These are phyloP conservation scores for Boletus mariae DNA, from an alignment of 1,284 basidiomycete genomes.

Conservation along the genomic window DNA sequence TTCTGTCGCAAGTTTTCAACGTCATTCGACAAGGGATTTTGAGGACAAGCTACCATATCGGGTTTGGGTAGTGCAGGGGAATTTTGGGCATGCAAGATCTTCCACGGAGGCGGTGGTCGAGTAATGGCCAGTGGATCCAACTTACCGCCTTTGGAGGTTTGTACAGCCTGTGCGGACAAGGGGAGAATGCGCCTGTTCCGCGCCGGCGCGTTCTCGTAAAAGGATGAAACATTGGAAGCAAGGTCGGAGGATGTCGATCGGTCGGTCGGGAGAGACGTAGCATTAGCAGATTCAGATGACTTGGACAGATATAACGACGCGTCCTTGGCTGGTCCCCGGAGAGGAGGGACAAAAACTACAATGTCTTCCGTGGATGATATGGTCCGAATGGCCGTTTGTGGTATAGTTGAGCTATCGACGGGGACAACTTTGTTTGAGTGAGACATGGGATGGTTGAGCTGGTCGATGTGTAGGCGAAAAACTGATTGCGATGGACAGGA, in stretches of 20 bases:
- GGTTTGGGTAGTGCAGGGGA: not conserved
- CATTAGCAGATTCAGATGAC: not conserved
- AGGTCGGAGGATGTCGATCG: not conserved
- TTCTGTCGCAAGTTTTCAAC: not conserved
- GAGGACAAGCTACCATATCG: not conserved
- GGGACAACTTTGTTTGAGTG: slow-evolving; percentile 1
- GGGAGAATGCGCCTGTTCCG: slow-evolving; percentile 14
- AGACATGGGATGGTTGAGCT: slow-evolving; percentile 6
- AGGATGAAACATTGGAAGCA: slow-evolving; percentile 18
- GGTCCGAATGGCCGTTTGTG: slow-evolving; percentile 3
- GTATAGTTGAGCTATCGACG: not conserved
- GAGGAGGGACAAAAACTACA: slow-evolving; percentile 22
- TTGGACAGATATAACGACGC: not conserved
- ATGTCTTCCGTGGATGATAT: slow-evolving; percentile 12
- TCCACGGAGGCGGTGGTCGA: slow-evolving; percentile 31
- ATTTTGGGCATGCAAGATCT: not conserved
- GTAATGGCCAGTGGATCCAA: slow-evolving; percentile 27
- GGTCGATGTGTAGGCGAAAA: slow-evolving; percentile 28
- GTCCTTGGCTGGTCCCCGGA: slow-evolving; percentile 2
- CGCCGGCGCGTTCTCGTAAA: slow-evolving; percentile 13
- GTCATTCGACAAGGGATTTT: not conserved
- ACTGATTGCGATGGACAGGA: slow-evolving; percentile 25
- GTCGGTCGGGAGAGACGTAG: not conserved
- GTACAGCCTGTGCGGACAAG: slow-evolving; percentile 17
- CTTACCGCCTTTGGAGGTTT: slow-evolving; percentile 8